phyloP scores from a whole-genome alignment of 129 eudicot genomes.

The Chrysanthemum seticuspe region DNA sequence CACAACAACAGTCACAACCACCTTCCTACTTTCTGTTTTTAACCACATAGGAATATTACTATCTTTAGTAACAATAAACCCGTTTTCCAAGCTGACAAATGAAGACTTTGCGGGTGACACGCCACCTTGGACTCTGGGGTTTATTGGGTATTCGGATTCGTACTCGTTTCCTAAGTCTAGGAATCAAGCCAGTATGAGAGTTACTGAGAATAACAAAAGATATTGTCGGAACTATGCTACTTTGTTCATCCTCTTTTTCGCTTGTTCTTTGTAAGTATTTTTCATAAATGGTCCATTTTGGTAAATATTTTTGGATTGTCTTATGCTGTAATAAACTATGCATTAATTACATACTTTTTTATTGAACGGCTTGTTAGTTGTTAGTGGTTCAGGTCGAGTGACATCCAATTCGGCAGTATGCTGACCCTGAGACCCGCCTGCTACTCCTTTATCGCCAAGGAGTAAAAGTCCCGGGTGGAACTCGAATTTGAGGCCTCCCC shows the following conservation, averaged over 20 bases:
- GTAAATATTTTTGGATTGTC: too few relatives aligned
- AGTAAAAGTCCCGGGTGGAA: too few relatives aligned
- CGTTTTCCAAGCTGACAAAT: conserved; percentile 70
- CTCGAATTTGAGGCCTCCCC: too few relatives aligned
- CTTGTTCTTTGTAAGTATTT: conserved; percentile 67
- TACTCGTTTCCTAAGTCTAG: conserved; percentile 79
- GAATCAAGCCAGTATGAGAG: conserved; percentile 73
- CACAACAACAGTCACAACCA: conserved; percentile 31
- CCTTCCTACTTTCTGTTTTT: conserved; percentile 34
- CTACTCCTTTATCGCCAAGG: too few relatives aligned
- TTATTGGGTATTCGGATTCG: conserved; percentile 58
- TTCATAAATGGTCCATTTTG: too few relatives aligned
- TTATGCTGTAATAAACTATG: too few relatives aligned
- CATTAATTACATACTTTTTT: too few relatives aligned
- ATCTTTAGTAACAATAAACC: conserved; percentile 74
- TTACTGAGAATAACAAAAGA: conserved; percentile 82
- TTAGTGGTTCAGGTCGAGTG: too few relatives aligned
- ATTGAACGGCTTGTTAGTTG: too few relatives aligned
- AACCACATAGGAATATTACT: conserved; percentile 56
- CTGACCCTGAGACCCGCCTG: too few relatives aligned
- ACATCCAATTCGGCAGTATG: too few relatives aligned
- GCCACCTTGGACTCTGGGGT: conserved; percentile 75
- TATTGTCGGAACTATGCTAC: conserved; percentile 76
- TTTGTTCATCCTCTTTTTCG: conserved; percentile 71
- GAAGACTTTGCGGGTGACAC: conserved; percentile 67